Evolutionary conservation across 441 rosid genomes (phyloP).

Genomic region (Croton laevigatus): DNA sequence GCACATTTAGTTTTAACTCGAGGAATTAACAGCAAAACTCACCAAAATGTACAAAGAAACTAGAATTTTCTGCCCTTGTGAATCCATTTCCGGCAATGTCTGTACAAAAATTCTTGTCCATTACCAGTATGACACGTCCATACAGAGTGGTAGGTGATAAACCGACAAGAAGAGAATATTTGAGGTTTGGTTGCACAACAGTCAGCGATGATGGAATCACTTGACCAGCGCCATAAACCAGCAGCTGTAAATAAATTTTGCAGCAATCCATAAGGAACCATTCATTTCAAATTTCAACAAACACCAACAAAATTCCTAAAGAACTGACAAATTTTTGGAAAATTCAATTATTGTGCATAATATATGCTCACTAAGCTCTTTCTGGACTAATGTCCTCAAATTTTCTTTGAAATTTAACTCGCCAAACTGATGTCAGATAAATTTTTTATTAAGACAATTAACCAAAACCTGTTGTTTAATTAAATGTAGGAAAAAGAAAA

Average conservation of each 20-base stretch:
- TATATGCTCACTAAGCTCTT: background rate
- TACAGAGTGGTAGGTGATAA: slow-evolving; percentile 47
- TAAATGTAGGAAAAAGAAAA: background rate
- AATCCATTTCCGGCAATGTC: slow-evolving; percentile 77
- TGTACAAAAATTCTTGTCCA: slow-evolving; percentile 68
- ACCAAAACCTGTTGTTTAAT: too few relatives aligned
- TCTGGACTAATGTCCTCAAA: background rate
- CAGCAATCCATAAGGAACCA: slow-evolving; percentile 12
- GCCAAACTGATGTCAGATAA: background rate
- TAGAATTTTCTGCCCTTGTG: slow-evolving; percentile 60
- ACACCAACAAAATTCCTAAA: background rate
- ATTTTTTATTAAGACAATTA: background rate
- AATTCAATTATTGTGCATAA: background rate
- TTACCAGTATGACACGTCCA: slow-evolving; percentile 68
- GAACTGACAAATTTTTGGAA: background rate
- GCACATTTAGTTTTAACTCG: background rate
- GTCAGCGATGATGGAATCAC: slow-evolving; percentile 71
- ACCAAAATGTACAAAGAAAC: slow-evolving; percentile 74
- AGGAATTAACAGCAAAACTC: slow-evolving; percentile 30
- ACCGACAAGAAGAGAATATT: slow-evolving; percentile 66
- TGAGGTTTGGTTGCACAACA: slow-evolving; percentile 48
- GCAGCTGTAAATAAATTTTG: slow-evolving; percentile 52
- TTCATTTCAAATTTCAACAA: background rate
- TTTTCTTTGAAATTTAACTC: too few relatives aligned
- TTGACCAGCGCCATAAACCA: slow-evolving; percentile 86